A percentile compares a stretch with the other conserved stretches of the same genome.
Evolutionary conservation across 2,329 filamentous ascomycete species (phyloP).

Genomic region (Xenoacremonium recifei): DNA sequence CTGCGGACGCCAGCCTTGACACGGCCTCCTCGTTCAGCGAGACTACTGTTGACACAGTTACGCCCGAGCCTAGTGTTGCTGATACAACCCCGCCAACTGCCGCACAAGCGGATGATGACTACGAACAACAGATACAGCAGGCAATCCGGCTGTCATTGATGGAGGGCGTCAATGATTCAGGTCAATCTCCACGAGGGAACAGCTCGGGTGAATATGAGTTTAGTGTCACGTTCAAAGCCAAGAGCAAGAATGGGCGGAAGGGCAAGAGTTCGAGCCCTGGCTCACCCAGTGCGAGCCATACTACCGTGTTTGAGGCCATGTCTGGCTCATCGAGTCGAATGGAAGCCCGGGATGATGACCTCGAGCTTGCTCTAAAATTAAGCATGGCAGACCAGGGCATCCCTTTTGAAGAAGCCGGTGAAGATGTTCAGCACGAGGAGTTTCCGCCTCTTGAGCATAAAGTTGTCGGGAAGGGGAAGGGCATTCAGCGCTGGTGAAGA

Average conservation of each 20-base stretch:
- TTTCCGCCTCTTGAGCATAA: constrained; percentile 40
- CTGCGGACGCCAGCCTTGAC: constrained; percentile 45
- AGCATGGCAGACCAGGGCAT: constrained; percentile 55
- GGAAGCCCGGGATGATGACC: constrained; percentile 48
- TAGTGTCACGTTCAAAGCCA: constrained; percentile 47
- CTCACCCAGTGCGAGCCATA: constrained; percentile 37
- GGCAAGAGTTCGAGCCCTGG: constrained; percentile 33
- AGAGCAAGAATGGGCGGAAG: constrained; percentile 36
- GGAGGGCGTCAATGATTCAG: constrained; percentile 50
- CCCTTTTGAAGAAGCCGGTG: constrained; percentile 8
- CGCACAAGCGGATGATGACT: constrained; percentile 43
- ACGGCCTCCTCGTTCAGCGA: constrained; percentile 41
- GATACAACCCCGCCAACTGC: constrained; percentile 33
- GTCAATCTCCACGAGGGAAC: constrained; percentile 43
- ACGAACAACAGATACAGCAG: constrained; percentile 60
- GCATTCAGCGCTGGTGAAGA: constrained; percentile 26
- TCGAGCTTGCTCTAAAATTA: constrained; percentile 59
- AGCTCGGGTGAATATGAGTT: constrained; percentile 51
- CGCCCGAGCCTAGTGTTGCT: constrained; percentile 53
- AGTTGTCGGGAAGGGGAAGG: constrained; percentile 45
- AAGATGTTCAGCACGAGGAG: constrained; percentile 29
- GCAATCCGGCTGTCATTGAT: constrained; percentile 61
- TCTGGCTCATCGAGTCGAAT: constrained; percentile 15
- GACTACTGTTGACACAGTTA: constrained; percentile 45
- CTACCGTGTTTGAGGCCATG: constrained; percentile 29